Base-by-base conservation (phyloP, 148 eudicot species). In the Vaccinium corymbosum region DNA sequence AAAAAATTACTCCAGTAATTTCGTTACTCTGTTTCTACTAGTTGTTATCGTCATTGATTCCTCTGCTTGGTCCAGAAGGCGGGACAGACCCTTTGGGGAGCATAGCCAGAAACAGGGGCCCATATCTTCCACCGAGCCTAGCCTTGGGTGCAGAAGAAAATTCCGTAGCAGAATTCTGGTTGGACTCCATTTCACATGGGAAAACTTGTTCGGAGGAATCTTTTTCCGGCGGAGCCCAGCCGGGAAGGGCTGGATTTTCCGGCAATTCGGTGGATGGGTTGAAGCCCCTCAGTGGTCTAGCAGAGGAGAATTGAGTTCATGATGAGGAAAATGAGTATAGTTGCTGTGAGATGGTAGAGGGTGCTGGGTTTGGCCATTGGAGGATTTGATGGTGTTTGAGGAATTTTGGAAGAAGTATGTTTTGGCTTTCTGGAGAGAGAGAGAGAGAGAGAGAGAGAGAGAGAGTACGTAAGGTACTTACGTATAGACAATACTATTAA, bases 31-130 rank as follows among this genome's bases (percentile, higher is more conserved):
- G 66, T 32, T 32, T 32, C 13, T 16, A 46, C 75, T 81, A 80
- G 77, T 80, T 81, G 22, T 85, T 80, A 9, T 35, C 48, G 32
- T 27, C 38, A 59, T 85, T 81, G 72, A 19, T 75, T 20, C 87
- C 62, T 51, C 27, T 81, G 76, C 87, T 85, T 13, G 87, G 87
- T 14, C 81, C 87, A 0, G 87, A 81, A 22, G 73, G 73, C 20
- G 83, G 80, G 61, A 25, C n/a, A 1, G 74, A 15, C 10, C 84
- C 87, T 80, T 85, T 81, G 14, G 83, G 86, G 1, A 85, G 76
- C 84, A 81, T 85, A 13, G 4, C 50, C 25, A 85, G 48, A 62
- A 73, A 57, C 71, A 84, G 77, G 15, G 46, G 51, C 80, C 83
- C 86, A 25, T 55, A 79, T 72, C 53, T 25, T 6, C 50, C 71